phyloP scores from a whole-genome alignment of 345 rosid species.

The Geranium rotundifolium region DNA sequence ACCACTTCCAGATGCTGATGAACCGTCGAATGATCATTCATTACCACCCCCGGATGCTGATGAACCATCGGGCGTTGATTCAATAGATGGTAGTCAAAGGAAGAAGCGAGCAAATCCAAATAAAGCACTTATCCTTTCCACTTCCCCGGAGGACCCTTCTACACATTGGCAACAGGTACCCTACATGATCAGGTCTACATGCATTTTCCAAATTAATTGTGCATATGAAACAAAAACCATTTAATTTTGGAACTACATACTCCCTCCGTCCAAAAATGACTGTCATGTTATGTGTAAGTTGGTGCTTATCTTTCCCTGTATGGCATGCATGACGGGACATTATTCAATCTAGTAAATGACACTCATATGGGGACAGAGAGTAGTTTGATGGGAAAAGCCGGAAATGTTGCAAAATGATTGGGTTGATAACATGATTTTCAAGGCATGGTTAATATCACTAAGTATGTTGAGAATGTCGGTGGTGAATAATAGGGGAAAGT shows the following conservation, averaged over 20 bases:
- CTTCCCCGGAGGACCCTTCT: conserved; percentile 89
- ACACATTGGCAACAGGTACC: conserved; percentile 98
- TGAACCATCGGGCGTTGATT: not conserved
- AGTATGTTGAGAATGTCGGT: not conserved
- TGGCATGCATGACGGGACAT: no score
- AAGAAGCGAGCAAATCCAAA: conserved; percentile 63
- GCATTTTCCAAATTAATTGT: not conserved
- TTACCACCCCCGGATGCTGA: no score
- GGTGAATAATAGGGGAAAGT: not conserved
- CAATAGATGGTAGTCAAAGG: conserved; percentile 39
- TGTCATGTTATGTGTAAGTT: no score
- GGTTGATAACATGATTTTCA: no score
- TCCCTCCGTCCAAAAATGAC: no score
- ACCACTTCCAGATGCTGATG: conserved; percentile 7
- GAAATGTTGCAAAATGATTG: not conserved
- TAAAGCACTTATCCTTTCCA: conserved; percentile 64
- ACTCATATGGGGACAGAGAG: no score
- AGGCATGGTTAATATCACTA: not conserved
- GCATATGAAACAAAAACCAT: not conserved
- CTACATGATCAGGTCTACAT: not conserved
- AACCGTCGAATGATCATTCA: conserved; percentile 22
- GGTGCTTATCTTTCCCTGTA: no score
- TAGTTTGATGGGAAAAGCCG: not conserved
- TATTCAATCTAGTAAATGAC: no score
- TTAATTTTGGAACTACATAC: not conserved